A percentile compares a stretch with the other conserved stretches of the same genome.
Evolutionary conservation across 2,329 filamentous ascomycete genomes (phyloP).

Genomic region (Sporothrix variecibatus): DNA sequence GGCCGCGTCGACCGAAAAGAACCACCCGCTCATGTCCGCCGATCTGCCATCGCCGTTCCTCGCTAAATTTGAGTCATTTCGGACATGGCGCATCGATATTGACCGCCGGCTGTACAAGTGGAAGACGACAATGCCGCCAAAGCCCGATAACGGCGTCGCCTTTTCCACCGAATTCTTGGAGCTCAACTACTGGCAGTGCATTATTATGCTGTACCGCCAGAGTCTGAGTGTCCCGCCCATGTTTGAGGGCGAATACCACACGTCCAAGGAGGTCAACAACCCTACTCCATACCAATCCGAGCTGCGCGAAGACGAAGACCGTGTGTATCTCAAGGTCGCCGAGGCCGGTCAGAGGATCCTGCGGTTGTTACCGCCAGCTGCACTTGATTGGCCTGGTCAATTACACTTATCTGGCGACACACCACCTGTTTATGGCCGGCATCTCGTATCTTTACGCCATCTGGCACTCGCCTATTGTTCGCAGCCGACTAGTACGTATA

Average conservation of each 20-base stretch:
- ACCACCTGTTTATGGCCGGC: conserved; percentile 96
- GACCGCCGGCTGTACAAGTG: conserved; percentile 81
- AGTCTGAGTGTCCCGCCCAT: conserved; percentile 83
- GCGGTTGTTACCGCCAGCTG: conserved; percentile 86
- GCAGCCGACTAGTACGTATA: conserved; percentile 80
- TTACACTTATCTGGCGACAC: conserved; percentile 92
- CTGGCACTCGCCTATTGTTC: conserved; percentile 90
- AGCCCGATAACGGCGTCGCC: conserved; percentile 77
- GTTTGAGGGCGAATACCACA: conserved; percentile 76
- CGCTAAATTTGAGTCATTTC: conserved; percentile 78
- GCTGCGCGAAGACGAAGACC: conserved; percentile 78
- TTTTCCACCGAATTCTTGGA: conserved; percentile 91
- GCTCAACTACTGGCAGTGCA: conserved; percentile 95
- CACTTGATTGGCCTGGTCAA: conserved; percentile 88
- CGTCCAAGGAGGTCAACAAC: conserved; percentile 64
- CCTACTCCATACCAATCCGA: conserved; percentile 64
- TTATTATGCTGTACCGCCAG: conserved; percentile 94
- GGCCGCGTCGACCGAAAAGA: conserved; percentile 62
- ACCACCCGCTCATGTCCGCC: conserved; percentile 71
- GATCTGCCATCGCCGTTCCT: conserved; percentile 83
- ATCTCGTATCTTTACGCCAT: conserved; percentile 96
- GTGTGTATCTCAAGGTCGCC: conserved; percentile 90
- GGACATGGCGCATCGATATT: conserved; percentile 85
- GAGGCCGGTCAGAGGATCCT: conserved; percentile 93
- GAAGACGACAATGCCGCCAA: conserved; percentile 79